These are phyloP conservation scores for Podospora conica DNA, from an alignment of 495 filamentous ascomycete genomes.

Conservation along the genomic window DNA sequence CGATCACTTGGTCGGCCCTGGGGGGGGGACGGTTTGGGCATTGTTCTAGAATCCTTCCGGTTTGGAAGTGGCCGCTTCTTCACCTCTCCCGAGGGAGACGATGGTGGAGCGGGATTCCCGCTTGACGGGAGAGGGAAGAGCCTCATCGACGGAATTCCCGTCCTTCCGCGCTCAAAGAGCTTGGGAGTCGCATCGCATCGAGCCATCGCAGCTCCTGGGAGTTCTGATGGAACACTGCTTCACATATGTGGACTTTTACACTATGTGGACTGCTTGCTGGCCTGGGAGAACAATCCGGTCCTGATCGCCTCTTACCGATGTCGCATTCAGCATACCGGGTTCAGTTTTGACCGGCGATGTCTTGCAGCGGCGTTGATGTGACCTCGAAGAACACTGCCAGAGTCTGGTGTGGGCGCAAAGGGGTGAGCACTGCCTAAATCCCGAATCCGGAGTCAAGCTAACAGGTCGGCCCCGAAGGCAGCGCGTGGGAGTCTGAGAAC, in stretches of 20 bases:
- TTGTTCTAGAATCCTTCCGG: slow-evolving; percentile 19
- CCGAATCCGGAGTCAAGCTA: neutral
- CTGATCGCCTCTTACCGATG: neutral
- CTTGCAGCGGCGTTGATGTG: neutral
- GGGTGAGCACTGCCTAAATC: neutral
- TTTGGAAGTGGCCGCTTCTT: neutral
- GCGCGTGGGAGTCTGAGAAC: neutral
- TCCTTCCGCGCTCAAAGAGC: slow-evolving; percentile 5
- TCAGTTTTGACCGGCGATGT: neutral
- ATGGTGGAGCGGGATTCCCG: slow-evolving; percentile 9
- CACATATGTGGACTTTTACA: neutral
- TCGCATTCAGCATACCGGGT: neutral
- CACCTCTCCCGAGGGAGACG: neutral
- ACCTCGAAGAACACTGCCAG: neutral
- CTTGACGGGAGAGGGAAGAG: slow-evolving; percentile 10
- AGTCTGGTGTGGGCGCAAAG: neutral
- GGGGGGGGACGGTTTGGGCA: neutral
- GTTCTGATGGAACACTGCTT: slow-evolving; percentile 26
- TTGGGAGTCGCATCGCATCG: slow-evolving; percentile 27
- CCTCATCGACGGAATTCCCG: slow-evolving; percentile 17
- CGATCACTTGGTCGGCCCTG: neutral
- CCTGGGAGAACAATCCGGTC: neutral
- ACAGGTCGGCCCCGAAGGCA: neutral
- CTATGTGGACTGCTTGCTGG: neutral
- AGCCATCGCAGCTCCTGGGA: slow-evolving; percentile 26